Evolutionary conservation across 2,329 filamentous ascomycete genomes (phyloP).

Genomic region (Dothistroma septosporum): DNA sequence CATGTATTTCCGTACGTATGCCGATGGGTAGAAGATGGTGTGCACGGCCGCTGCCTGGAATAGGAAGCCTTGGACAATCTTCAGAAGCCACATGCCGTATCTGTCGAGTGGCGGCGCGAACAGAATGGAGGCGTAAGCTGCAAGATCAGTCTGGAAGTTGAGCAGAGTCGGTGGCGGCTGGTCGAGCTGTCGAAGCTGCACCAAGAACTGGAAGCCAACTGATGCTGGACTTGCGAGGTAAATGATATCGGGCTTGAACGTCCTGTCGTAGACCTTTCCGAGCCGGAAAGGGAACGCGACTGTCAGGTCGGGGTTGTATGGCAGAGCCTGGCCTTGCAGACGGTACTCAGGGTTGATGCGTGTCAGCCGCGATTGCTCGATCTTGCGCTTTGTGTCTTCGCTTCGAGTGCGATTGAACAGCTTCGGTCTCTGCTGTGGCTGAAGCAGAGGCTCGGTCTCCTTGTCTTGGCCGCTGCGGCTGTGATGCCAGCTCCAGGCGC

Average conservation of each 20-base stretch:
- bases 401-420: constrained; percentile 30
- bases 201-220: constrained; percentile 65
- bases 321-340: constrained; percentile 61
- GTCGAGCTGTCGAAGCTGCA: constrained; percentile 61
- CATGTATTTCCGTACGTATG: constrained; percentile 60
- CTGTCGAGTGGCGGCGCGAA: constrained; percentile 60
- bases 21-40: constrained; percentile 66
- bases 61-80: constrained; percentile 61
- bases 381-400: constrained; percentile 24
- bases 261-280: constrained; percentile 56
- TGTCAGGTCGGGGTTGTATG: constrained; percentile 68
- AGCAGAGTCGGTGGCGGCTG: constrained; percentile 57
- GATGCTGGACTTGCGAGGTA: constrained; percentile 67
- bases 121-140: constrained; percentile 65
- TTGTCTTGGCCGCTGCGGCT: constrained; percentile 23
- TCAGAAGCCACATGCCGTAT: constrained; percentile 60
- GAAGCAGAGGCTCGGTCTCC: constrained; percentile 18
- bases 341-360: constrained; percentile 51
- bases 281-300: constrained; percentile 66
- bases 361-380: constrained; percentile 31
- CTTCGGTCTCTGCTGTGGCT: constrained; percentile 20
- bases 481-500: constrained; percentile 33
- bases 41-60: constrained; percentile 60
- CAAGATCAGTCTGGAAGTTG: constrained; percentile 69
- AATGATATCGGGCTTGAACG: constrained; percentile 64